Evolutionary conservation across 1,139 yeast genomes (phyloP).

Genomic region (Suhomyces wounanorum): DNA sequence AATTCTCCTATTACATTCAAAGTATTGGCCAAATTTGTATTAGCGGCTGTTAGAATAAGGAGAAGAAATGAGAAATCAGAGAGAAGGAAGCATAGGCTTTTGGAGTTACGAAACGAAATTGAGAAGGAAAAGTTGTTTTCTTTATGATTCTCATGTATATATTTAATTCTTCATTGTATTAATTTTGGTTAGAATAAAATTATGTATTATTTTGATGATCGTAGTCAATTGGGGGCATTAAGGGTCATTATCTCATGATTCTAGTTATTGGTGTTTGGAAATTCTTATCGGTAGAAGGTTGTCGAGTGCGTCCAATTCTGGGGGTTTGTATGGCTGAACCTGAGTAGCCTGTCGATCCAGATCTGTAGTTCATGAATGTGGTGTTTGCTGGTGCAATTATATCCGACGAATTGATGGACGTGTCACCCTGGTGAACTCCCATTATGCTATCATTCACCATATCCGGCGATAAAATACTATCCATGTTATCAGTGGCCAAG

Average conservation of each 20-base stretch:
- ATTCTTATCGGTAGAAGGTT: constrained; percentile 40
- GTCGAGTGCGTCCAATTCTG: constrained; percentile 39
- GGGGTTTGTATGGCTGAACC: constrained; percentile 38
- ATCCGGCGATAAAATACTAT: constrained; percentile 22
- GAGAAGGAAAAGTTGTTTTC: constrained; percentile 20
- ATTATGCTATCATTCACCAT: constrained; percentile 35
- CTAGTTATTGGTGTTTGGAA: constrained; percentile 48
- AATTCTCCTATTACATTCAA: constrained; percentile 16
- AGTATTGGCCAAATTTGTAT: constrained; percentile 48
- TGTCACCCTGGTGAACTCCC: constrained; percentile 27
- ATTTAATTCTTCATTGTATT: constrained; percentile 5
- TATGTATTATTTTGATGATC: not conserved
- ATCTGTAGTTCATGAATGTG: constrained; percentile 27
- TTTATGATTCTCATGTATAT: constrained; percentile 3
- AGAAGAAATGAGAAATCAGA: constrained; percentile 36
- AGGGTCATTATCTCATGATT: constrained; percentile 17
- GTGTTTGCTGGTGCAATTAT: constrained; percentile 30
- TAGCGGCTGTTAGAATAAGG: constrained; percentile 57
- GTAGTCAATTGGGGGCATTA: not conserved
- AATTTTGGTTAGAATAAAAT: not conserved
- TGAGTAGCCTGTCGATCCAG: constrained; percentile 20
- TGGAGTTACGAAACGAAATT: constrained; percentile 32
- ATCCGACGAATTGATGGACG: constrained; percentile 37
- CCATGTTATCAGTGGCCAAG: constrained; percentile 17
- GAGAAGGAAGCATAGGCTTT: constrained; percentile 26